Conservation (phyloP, 2,329 filamentous ascomycete genomes). For the Talaromyces sp. region DNA sequence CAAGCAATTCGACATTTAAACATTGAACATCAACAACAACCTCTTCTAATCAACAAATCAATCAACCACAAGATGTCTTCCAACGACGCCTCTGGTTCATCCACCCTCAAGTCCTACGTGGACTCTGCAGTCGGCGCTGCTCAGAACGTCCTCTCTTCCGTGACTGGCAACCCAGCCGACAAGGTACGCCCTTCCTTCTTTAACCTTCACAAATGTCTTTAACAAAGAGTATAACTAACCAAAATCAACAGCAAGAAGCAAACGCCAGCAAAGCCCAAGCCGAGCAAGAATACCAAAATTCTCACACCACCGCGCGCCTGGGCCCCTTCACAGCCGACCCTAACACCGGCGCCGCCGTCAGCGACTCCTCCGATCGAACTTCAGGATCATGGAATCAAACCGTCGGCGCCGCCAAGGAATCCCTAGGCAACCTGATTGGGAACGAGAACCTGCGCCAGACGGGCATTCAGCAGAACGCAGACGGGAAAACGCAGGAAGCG, state of each 20-base stretch:
- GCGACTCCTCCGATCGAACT: conserved; percentile 67
- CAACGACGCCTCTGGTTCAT: conserved; percentile 43
- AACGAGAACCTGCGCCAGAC: conserved; percentile 67
- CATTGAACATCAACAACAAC: background rate
- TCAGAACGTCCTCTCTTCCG: conserved; percentile 64
- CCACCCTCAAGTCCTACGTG: conserved; percentile 72
- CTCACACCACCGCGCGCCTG: conserved; percentile 68
- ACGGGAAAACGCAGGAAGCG: conserved; percentile 77
- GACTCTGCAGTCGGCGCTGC: conserved; percentile 67
- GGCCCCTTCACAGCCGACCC: conserved; percentile 64
- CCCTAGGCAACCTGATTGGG: conserved; percentile 68
- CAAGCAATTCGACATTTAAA: background rate
- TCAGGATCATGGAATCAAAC: conserved; percentile 82
- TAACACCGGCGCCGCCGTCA: conserved; percentile 62
- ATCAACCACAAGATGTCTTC: conserved; percentile 22
- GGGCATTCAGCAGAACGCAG: conserved; percentile 71
- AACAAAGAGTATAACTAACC: background rate
- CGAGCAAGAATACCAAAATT: conserved; percentile 63
- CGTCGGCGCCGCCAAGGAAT: conserved; percentile 77
- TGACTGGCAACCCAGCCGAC: conserved; percentile 68
- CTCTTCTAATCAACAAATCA: background rate
- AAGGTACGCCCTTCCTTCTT: conserved; percentile 44
- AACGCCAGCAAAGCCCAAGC: conserved; percentile 62
- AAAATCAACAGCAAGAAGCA: conserved; percentile 48
- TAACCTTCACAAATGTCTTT: background rate